Conservation (phyloP, 352 stramenopile species). For the Blastocystis sp. region DNA sequence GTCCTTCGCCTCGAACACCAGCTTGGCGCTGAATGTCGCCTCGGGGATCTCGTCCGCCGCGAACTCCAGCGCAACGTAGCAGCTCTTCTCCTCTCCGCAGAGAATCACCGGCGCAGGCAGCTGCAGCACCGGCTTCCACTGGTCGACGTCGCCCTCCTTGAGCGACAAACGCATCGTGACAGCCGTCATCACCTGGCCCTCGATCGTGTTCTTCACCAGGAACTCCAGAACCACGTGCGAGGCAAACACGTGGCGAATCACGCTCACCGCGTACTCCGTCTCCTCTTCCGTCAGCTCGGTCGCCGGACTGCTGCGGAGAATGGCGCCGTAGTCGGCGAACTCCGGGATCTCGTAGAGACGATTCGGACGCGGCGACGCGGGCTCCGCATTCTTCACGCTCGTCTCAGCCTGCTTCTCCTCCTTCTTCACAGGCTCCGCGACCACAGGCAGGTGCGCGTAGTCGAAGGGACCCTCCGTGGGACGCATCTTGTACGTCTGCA, state of each 20-base stretch:
- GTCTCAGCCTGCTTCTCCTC: slow-evolving; percentile 62
- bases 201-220: slow-evolving; percentile 92
- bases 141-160: slow-evolving; percentile 74
- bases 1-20: slow-evolving; percentile 47
- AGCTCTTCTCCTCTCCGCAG: neutral
- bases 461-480: slow-evolving; percentile 70
- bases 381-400: neutral
- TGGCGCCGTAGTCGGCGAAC: slow-evolving; percentile 77
- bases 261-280: slow-evolving; percentile 90
- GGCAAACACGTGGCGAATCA: slow-evolving; percentile 89
- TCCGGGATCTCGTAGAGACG: slow-evolving; percentile 89
- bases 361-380: neutral
- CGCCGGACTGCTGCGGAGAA: slow-evolving; percentile 80
- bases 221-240: slow-evolving; percentile 92
- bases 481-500: slow-evolving; percentile 73
- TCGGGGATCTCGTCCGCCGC: slow-evolving; percentile 60
- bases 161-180: slow-evolving; percentile 84
- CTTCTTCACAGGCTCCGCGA: slow-evolving; percentile 62
- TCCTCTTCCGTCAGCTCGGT: slow-evolving; percentile 86
- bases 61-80: slow-evolving; percentile 58
- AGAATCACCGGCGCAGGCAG: slow-evolving; percentile 7
- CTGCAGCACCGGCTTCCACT: slow-evolving; percentile 8
- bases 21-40: slow-evolving; percentile 9
- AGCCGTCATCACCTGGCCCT: slow-evolving; percentile 86
- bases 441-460: slow-evolving; percentile 71